phyloP scores from a whole-genome alignment of 228 moss, liverwort and hornwort genomes.

The Sphagnum fallax region DNA sequence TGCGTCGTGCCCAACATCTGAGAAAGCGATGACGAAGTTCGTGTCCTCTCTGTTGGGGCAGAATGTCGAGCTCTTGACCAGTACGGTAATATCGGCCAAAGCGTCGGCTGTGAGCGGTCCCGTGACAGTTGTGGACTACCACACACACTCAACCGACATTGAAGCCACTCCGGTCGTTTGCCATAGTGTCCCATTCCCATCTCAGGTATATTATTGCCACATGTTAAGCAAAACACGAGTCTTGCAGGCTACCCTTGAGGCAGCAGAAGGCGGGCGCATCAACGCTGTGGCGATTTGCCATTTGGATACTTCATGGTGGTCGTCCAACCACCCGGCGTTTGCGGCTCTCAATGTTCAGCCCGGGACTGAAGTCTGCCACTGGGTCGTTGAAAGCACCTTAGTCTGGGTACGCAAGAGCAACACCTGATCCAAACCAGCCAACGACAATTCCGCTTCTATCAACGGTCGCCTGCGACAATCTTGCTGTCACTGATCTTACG shows the following conservation, averaged over 20 bases:
- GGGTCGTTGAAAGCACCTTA: not conserved
- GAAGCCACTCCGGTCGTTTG: not conserved
- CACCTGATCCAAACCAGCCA: too few relatives aligned
- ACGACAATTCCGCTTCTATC: too few relatives aligned
- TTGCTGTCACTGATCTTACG: too few relatives aligned
- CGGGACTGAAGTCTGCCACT: not conserved
- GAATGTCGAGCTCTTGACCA: not conserved
- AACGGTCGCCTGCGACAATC: too few relatives aligned
- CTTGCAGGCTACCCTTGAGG: not conserved
- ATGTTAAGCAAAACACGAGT: not conserved
- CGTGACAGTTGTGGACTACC: not conserved
- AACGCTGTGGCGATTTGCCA: not conserved
- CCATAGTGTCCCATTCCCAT: not conserved
- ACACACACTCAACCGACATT: not conserved
- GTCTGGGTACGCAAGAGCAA: not conserved
- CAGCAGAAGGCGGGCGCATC: not conserved
- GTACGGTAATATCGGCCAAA: not conserved
- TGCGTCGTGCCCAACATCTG: not conserved
- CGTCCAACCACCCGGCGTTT: not conserved
- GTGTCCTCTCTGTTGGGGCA: not conserved
- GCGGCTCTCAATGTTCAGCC: not conserved
- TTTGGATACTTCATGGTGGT: not conserved
- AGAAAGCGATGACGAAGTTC: not conserved
- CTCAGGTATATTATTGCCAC: constrained; percentile 2
- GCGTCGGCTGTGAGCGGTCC: not conserved